Percentiles rank a stretch among this genome's conserved stretches.
Conservation (phyloP, 768 basidiomycete species). For the Lactarius quietus region DNA sequence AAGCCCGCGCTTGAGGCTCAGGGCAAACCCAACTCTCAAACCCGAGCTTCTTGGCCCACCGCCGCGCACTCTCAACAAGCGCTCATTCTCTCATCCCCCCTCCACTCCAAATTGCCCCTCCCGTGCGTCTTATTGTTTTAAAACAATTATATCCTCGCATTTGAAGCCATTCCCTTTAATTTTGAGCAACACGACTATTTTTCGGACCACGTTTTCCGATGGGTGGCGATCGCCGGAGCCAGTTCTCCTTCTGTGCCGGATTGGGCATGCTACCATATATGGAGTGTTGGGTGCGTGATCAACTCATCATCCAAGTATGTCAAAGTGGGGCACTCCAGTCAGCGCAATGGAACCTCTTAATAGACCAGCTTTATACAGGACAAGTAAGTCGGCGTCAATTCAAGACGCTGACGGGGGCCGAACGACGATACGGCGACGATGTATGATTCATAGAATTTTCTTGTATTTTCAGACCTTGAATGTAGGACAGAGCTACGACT, state of each 20-base stretch:
- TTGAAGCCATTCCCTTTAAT: neutral
- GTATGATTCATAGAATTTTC: neutral
- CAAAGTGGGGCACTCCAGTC: constrained; percentile 1
- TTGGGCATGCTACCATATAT: constrained; percentile 15
- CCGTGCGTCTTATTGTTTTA: neutral
- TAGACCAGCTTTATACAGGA: neutral
- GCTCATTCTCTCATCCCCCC: constrained; percentile 9
- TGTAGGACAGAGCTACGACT: neutral
- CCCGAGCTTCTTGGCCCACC: constrained; percentile 14
- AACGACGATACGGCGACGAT: neutral
- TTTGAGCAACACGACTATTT: constrained; percentile 3
- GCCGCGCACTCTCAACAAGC: constrained; percentile 10
- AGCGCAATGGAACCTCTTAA: neutral
- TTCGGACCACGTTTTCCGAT: constrained; percentile 1
- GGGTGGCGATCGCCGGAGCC: constrained; percentile 22
- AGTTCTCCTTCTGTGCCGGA: constrained; percentile 5
- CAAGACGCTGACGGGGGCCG: neutral
- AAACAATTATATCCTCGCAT: neutral
- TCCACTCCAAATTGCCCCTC: constrained; percentile 9
- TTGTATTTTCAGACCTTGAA: neutral
- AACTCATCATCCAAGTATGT: neutral
- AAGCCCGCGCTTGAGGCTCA: constrained; percentile 26
- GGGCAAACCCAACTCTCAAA: constrained; percentile 17
- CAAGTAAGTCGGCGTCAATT: neutral
- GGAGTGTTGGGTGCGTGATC: neutral